Evolutionary conservation across 495 filamentous ascomycete species (phyloP), one percentile per base, ranked within the genome.

Genomic region (Aspergillus incahuasiensis): DNA sequence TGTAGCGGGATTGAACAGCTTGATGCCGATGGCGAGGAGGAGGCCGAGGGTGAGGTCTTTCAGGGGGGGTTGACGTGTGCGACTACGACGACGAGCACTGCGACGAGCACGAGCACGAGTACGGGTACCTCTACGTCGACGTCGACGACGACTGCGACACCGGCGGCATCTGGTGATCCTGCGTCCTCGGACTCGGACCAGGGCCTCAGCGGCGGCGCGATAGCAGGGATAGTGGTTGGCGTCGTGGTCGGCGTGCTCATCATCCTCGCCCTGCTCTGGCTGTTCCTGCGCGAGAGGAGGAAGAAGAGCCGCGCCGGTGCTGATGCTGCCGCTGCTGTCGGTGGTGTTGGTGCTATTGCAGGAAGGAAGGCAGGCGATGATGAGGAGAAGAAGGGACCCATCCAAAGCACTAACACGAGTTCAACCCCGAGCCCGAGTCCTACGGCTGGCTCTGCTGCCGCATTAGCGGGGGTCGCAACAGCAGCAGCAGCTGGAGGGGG

Each of bases 201-300:
- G 1, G 38, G 44, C 13, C 62, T 72, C 5, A 63, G 63, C 35
- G 49, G 60, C 22, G 69, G 66, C 22, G 64, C 64, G 12, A 72
- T 67, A 53, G 69, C 59, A 1, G 70, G 70, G 0, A 69, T 74
- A 11, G 64, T 66, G 18, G 57, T 65, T 7, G 67, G 54, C 5
- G 65, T 67, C n/a, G 59, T 73, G 18, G 30, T 67, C 6, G 47
- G 38, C 16, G 63, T 71, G 15, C n/a, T 69, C 3, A 43, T 73
- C 19, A 49, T 72, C n/a, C 1, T 67, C 1, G 11, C 66, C 0
- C 16, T 66, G 5, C 20, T 66, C 1, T 71, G 67, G 68, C 54
- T 60, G 11, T 24, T 66, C 0, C 21, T 67, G 13, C 53, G 60
- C 2, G 58, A 46, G n/a, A 55, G 63, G 1, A 54, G 64, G 39